Conservation (phyloP, 345 rosid species). For the Populus deltoides region DNA sequence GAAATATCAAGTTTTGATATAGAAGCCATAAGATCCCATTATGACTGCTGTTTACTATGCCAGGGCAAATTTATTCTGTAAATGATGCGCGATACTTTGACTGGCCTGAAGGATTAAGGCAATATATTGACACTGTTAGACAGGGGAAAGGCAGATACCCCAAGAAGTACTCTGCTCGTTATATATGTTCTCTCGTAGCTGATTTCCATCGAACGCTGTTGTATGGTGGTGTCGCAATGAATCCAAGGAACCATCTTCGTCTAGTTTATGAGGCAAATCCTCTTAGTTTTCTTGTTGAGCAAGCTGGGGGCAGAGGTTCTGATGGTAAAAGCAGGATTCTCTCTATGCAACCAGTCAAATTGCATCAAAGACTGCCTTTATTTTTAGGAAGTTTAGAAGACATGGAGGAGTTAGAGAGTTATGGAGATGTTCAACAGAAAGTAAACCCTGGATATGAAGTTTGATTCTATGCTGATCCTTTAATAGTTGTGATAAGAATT, state of each 20-base stretch:
- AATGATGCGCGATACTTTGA: conserved; percentile 92
- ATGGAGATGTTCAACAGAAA: conserved; percentile 79
- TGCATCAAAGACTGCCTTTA: conserved; percentile 86
- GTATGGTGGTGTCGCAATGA: conserved; percentile 93
- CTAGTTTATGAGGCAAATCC: conserved; percentile 92
- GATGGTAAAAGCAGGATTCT: conserved; percentile 73
- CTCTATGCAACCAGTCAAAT: conserved; percentile 75
- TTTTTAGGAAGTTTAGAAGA: conserved; percentile 83
- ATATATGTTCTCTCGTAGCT: conserved; percentile 88
- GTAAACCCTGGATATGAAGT: conserved; percentile 96
- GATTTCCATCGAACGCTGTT: conserved; percentile 84
- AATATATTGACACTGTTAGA: conserved; percentile 72
- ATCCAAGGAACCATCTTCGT: conserved; percentile 91
- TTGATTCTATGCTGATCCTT: conserved; percentile 29
- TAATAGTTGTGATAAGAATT: neutral
- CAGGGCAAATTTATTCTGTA: conserved; percentile 93
- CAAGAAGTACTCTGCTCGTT: conserved; percentile 89
- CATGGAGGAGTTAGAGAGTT: conserved; percentile 76
- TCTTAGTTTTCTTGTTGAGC: conserved; percentile 80
- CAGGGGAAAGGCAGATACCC: conserved; percentile 89
- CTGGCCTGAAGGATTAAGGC: conserved; percentile 88
- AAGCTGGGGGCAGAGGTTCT: conserved; percentile 86
- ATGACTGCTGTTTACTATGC: conserved; percentile 7
- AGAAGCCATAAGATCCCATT: neutral
- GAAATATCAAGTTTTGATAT: neutral